These are phyloP conservation scores for Malania oleifera DNA, from an alignment of 164 flowering plant genomes.

Conservation along the genomic window DNA sequence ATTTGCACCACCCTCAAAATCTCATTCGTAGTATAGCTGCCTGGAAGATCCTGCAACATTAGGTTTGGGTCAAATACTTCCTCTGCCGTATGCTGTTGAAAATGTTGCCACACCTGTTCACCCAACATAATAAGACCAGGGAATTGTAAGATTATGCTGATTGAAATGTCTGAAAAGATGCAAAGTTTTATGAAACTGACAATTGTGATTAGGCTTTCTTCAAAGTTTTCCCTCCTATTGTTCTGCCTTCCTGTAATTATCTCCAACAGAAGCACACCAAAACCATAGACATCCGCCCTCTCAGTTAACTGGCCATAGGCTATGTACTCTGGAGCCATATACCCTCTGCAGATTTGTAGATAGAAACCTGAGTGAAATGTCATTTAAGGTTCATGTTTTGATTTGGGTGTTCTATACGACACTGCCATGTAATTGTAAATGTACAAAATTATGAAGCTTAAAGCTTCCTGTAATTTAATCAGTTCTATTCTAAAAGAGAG, in stretches of 20 bases:
- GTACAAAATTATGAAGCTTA: not conserved
- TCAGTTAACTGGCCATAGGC: slow-evolving; percentile 66
- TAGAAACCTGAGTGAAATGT: not conserved
- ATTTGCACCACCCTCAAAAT: slow-evolving; percentile 56
- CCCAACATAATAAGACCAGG: not conserved
- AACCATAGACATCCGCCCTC: slow-evolving; percentile 67
- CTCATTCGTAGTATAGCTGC: slow-evolving; percentile 33
- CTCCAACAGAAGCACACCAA: slow-evolving; percentile 58
- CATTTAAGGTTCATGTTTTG: no score
- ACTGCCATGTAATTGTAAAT: no score
- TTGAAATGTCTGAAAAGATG: not conserved
- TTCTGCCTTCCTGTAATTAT: slow-evolving; percentile 48
- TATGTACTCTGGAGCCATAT: slow-evolving; percentile 75
- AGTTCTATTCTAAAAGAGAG: not conserved
- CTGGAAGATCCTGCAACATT: slow-evolving; percentile 27
- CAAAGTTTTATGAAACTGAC: slow-evolving; percentile 33
- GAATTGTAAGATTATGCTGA: not conserved
- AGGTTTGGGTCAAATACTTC: slow-evolving; percentile 57
- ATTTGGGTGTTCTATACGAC: no score
- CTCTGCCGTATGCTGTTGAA: slow-evolving; percentile 39
- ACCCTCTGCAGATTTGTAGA: slow-evolving; percentile 37
- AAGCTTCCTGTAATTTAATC: not conserved
- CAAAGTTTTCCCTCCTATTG: slow-evolving; percentile 50
- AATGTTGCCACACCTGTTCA: slow-evolving; percentile 64
- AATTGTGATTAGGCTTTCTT: slow-evolving; percentile 62